phyloP scores from a whole-genome alignment of 139 green algal species.

The Edaphochlamys debaryana region DNA sequence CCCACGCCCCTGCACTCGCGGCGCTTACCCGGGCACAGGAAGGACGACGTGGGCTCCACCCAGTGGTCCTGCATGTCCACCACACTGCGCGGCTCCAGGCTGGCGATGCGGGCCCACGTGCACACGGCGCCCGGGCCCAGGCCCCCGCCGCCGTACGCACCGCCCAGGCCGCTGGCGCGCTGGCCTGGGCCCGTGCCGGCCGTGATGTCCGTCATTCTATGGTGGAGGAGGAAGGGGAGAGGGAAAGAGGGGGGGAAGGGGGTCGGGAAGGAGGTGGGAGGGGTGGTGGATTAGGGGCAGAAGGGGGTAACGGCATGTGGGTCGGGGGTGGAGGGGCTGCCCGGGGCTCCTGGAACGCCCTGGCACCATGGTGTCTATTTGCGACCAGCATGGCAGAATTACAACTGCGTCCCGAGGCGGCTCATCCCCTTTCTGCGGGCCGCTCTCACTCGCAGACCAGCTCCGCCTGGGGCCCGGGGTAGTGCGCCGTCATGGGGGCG shows the following conservation, averaged over 20 bases:
- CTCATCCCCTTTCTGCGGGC: too few relatives aligned
- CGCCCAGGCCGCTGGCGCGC: background rate
- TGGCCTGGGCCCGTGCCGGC: background rate
- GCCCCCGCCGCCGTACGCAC: background rate
- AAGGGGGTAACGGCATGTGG: too few relatives aligned
- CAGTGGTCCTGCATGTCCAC: conserved; percentile 62
- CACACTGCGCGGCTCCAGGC: conserved; percentile 38
- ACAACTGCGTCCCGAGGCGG: too few relatives aligned
- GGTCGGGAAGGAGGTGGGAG: too few relatives aligned
- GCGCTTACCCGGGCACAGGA: conserved; percentile 47
- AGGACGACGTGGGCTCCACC: conserved; percentile 61
- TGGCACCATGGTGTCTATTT: too few relatives aligned
- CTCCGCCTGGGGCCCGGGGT: conserved; percentile 60
- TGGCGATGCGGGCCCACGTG: conserved; percentile 52
- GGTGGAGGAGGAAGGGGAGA: too few relatives aligned
- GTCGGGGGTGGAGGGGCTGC: too few relatives aligned
- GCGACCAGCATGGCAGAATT: too few relatives aligned
- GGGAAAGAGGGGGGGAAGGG: background rate
- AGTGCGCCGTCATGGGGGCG: conserved; percentile 45
- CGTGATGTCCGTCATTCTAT: conserved; percentile 44
- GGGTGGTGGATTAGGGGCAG: too few relatives aligned
- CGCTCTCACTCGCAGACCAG: conserved; percentile 46
- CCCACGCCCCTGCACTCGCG: too few relatives aligned
- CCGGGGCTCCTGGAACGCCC: too few relatives aligned
- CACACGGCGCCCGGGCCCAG: conserved; percentile 14